Conservation (phyloP, 495 filamentous ascomycete genomes). For the Tuber microsphaerosporum region DNA sequence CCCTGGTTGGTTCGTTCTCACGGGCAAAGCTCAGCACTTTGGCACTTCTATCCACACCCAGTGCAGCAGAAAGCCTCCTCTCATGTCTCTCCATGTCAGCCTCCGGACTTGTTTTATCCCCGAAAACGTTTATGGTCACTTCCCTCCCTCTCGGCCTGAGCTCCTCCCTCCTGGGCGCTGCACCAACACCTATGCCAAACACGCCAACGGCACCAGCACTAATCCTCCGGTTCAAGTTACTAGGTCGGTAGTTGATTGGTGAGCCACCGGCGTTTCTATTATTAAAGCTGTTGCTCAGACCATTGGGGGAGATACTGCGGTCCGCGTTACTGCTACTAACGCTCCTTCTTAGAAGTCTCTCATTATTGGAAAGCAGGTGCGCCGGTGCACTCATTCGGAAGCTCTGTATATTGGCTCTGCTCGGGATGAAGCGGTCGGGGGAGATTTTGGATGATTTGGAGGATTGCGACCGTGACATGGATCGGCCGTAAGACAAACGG, state of each 20-base stretch:
- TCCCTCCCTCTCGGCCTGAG: constrained; percentile 35
- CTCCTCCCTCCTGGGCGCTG: constrained; percentile 31
- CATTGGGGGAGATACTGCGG: constrained; percentile 25
- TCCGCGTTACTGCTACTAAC: constrained; percentile 17
- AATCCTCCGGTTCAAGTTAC: constrained; percentile 33
- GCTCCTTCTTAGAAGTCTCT: constrained; percentile 38
- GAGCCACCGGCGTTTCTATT: constrained; percentile 14
- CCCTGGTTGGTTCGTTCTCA: constrained; percentile 26
- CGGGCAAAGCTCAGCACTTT: constrained; percentile 51
- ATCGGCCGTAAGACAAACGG: neutral
- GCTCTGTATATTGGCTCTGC: constrained; percentile 28
- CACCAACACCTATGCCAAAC: constrained; percentile 34
- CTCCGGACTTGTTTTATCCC: constrained; percentile 40
- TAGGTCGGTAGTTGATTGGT: constrained; percentile 8
- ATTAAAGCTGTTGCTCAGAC: constrained; percentile 7
- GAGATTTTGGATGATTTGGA: constrained; percentile 7
- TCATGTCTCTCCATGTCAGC: constrained; percentile 64
- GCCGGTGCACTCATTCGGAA: constrained; percentile 40
- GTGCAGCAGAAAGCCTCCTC: constrained; percentile 68
- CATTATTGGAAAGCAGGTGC: constrained; percentile 33
- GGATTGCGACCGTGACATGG: neutral
- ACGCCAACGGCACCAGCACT: constrained; percentile 37
- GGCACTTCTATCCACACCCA: constrained; percentile 66
- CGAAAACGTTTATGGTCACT: constrained; percentile 39
- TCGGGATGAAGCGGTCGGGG: constrained; percentile 39